Evolutionary conservation across 139 green algal species (phyloP), one percentile per base, ranked within the genome.

Genomic region (Chlamydomonas sp.): DNA sequence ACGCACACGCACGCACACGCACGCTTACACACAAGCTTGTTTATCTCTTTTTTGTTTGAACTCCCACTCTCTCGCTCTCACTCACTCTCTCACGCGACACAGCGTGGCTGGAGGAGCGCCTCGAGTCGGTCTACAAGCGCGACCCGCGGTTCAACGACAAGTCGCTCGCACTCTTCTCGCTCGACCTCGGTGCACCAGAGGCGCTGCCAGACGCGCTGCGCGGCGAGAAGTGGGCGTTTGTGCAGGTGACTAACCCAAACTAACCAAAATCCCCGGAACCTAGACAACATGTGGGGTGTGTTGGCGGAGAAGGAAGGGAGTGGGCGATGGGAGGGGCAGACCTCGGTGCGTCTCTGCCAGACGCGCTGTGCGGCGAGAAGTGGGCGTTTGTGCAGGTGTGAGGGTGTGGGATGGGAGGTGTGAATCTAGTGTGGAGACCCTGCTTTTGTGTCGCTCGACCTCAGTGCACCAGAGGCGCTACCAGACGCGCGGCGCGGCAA

Each of bases 231-330:
- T 99, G 95, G 95, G 83, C 84, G 1, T 99, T 98, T 82, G 94
- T 98, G 67, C 89, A 98, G 82, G 83, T 99, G 76, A n/a, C n/a
- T n/a, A n/a, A n/a, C n/a, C n/a, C n/a, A n/a, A n/a, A 91, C 95
- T 0, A 76, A 97, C 36, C 74, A 70, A n/a, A 81, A 74, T 24
- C 74, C 96, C 38, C 72, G 72, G 35, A 47, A 85, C 34, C 89
- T 89, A 76, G 63, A 92, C 16, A 50, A 73, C 22, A 58, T 71
- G 34, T 84, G 90, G 6, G 48, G 82, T 48, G 60, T 81, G 73
- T 78, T 87, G 65, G 72, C 73, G 16, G 54, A 63, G 13, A 28
- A 20, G 43, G 43, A 54, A 20, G 20, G 43, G 43, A 20, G 43
- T 54, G 43, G 43, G 43, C 13, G 43, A 20, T 54, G 13, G 13